Percentiles rank a stretch among this genome's conserved stretches.
Evolutionary conservation across 2,329 filamentous ascomycete genomes (phyloP).

Genomic region (Chrysoporthe deuterocubensis): DNA sequence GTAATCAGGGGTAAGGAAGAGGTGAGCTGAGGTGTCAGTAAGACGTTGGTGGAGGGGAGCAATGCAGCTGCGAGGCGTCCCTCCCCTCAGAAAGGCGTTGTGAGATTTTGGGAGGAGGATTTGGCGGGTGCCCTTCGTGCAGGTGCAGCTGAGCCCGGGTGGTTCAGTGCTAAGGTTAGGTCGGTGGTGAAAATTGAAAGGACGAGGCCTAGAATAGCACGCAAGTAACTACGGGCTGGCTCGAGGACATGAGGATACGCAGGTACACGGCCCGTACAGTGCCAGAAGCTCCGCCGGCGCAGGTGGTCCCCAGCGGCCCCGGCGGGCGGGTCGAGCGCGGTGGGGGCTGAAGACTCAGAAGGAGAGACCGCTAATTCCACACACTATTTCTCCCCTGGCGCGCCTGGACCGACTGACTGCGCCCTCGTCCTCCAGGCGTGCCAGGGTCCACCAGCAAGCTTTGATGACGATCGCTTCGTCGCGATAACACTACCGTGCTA

Average conservation of each 20-base stretch:
- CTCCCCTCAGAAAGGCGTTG: not conserved
- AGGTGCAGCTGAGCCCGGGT: not conserved
- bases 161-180: not conserved
- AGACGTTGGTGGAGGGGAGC: constrained; percentile 6
- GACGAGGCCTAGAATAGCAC: constrained; percentile 7
- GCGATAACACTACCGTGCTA: not conserved
- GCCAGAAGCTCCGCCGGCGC: not conserved
- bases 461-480: constrained; percentile 1
- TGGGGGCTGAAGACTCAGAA: not conserved
- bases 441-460: not conserved
- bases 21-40: not conserved
- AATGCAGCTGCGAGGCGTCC: not conserved
- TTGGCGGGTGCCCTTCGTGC: constrained; percentile 2
- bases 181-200: constrained; percentile 6
- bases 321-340: not conserved
- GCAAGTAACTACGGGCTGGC: not conserved
- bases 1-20: not conserved
- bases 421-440: no score
- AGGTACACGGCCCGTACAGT: not conserved
- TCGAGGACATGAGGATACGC: not conserved
- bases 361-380: not conserved
- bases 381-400: not conserved
- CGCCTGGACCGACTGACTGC: no score
- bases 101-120: constrained; percentile 15
- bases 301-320: not conserved